Base-by-base conservation (phyloP, 495 filamentous ascomycete species). In the Talaromyces thailandensis region DNA sequence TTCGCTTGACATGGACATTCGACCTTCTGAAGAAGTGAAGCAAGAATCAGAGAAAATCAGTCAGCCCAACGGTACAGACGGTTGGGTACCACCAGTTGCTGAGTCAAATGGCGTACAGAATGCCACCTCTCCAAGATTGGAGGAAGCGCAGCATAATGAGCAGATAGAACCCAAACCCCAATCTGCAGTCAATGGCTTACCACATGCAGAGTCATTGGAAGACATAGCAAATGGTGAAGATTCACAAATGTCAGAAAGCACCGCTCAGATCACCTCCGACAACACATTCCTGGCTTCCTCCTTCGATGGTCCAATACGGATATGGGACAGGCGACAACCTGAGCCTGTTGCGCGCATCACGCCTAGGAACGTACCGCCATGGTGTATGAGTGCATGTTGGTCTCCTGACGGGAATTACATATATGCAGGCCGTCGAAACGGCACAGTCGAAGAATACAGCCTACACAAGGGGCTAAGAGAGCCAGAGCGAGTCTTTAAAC, bases 341-440 rank as follows among this genome's bases (percentile, higher is more conserved):
- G 82, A 86, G 60, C 88, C 95, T 3, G 77, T 97, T 12, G 91
- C 95, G 29, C 82, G 85, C 37, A 91, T 97, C 56, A 79, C 77
- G 16, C 88, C 89, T 58, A 78, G 81, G 9, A 88, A 88, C 58
- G 86, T 88, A 6, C 92, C 95, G 3, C 94, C 92, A 8, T 98
- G 95, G 95, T 97, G 93, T 73, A 98, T 96, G 88, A 91, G 88
- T 64, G 92, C 91, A n/a, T 95, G 91, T 74, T 98, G 95, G 94
- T 92, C 88, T 63, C 92, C 92, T 2, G 89, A 96, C 73, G 94
- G 94, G 26, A 97, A 98, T 73, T 93, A 82, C 73, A 92, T 98
- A 61, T 98, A 96, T 73, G 92, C 89, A 16, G 94, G 94, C 5
- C 83, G 94, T 40, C 82, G 95, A 59, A 98, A 98, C 73, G 89